Evolutionary conservation across 2,329 filamentous ascomycete genomes (phyloP).

Genomic region (Stemphylium beticola): DNA sequence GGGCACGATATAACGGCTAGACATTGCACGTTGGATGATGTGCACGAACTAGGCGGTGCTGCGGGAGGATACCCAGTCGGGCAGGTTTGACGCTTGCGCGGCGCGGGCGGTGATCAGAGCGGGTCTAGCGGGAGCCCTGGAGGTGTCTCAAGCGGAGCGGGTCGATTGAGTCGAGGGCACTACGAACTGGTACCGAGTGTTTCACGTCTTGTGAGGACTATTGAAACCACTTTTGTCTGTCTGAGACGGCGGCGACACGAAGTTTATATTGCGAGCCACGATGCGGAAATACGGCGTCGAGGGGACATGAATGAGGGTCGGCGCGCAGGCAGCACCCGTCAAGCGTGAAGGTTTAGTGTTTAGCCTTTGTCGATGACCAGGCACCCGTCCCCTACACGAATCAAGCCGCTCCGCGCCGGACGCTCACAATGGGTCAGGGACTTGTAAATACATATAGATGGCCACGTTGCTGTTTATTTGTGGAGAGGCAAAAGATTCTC

Average conservation of each 20-base stretch:
- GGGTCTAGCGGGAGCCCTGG: background rate
- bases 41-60: constrained; percentile 1
- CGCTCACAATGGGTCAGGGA: too few relatives aligned
- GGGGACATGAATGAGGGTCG: background rate
- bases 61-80: constrained; percentile 4
- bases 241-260: constrained; percentile 8
- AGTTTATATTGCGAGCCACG: constrained; percentile 12
- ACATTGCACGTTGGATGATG: constrained; percentile 10
- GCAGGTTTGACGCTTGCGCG: constrained; percentile 3
- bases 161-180: constrained; percentile 1
- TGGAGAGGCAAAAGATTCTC: too few relatives aligned
- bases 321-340: constrained; percentile 6
- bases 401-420: background rate
- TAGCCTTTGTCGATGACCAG: constrained; percentile 9
- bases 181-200: constrained; percentile 19
- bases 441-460: too few relatives aligned
- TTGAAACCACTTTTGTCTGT: constrained; percentile 13
- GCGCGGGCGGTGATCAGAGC: background rate
- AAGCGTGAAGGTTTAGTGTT: constrained; percentile 4
- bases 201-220: constrained; percentile 15
- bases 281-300: background rate
- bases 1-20: constrained; percentile 58
- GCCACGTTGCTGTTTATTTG: too few relatives aligned
- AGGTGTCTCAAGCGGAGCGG: constrained; percentile 1
- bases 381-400: constrained; percentile 9